These are phyloP conservation scores for Cladosporium sp. DNA, from an alignment of 2,329 filamentous ascomycete genomes.

Conservation along the genomic window DNA sequence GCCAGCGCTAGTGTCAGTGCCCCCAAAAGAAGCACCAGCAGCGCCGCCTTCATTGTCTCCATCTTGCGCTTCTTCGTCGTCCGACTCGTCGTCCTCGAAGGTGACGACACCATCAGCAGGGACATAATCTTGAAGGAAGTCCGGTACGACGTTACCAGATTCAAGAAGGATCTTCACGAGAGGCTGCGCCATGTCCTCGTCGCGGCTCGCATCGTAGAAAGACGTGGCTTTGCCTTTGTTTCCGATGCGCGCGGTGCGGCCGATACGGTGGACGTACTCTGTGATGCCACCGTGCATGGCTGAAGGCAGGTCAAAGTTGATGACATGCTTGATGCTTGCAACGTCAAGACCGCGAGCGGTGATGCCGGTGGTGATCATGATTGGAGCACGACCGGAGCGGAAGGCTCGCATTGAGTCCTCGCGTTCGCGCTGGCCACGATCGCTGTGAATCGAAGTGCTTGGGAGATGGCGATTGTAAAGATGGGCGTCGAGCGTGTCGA, in stretches of 20 bases:
- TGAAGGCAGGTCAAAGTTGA: slow-evolving; percentile 87
- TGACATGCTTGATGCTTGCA: slow-evolving; percentile 78
- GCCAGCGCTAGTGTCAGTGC: background rate
- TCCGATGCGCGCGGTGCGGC: slow-evolving; percentile 90
- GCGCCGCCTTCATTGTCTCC: slow-evolving; percentile 8
- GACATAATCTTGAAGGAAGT: slow-evolving; percentile 67
- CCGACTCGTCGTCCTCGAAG: slow-evolving; percentile 52
- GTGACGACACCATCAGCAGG: slow-evolving; percentile 53
- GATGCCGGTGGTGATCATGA: slow-evolving; percentile 82
- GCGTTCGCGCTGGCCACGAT: slow-evolving; percentile 83
- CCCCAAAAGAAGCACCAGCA: slow-evolving; percentile 12
- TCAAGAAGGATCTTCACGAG: slow-evolving; percentile 81
- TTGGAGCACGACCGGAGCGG: slow-evolving; percentile 67
- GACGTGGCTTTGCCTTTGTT: slow-evolving; percentile 81
- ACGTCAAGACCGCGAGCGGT: slow-evolving; percentile 87
- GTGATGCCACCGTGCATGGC: slow-evolving; percentile 76
- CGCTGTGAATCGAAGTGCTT: slow-evolving; percentile 80
- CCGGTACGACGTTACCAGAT: slow-evolving; percentile 71
- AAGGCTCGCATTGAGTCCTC: slow-evolving; percentile 76
- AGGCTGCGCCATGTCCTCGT: slow-evolving; percentile 67
- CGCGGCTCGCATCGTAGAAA: slow-evolving; percentile 70
- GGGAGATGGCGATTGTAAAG: slow-evolving; percentile 77
- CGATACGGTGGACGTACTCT: slow-evolving; percentile 93
- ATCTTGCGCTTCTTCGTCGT: slow-evolving; percentile 35
- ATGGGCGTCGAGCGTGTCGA: slow-evolving; percentile 83